phyloP scores from a whole-genome alignment of 176 grass and related monocot species.

The Musa acuminata region DNA sequence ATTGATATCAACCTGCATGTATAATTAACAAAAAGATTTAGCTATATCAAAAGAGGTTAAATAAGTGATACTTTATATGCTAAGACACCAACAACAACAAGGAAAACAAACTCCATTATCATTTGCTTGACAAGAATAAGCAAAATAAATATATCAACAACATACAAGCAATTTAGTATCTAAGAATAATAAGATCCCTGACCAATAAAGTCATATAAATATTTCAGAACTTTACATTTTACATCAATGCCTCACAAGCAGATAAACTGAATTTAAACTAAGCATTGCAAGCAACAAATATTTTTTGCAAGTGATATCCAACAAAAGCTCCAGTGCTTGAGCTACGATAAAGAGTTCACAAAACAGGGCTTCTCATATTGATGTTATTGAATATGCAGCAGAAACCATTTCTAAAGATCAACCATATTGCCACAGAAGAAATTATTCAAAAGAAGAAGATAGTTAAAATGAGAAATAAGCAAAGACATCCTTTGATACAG shows the following conservation, averaged over 20 bases:
- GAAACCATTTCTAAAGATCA: neutral
- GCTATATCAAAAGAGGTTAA: neutral
- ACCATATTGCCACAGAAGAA: neutral
- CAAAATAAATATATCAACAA: neutral
- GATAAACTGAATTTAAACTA: neutral
- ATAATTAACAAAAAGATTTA: neutral
- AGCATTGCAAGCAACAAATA: too few relatives aligned
- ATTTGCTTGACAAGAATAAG: neutral
- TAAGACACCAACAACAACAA: neutral
- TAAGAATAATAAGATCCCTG: too few relatives aligned
- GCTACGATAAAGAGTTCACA: too few relatives aligned
- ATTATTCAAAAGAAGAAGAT: neutral
- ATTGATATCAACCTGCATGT: constrained; percentile 72
- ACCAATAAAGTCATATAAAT: neutral
- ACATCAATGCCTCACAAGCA: neutral
- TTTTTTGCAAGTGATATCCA: too few relatives aligned
- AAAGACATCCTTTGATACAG: neutral
- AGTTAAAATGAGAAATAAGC: neutral
- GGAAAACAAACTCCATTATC: neutral
- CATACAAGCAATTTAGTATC: neutral
- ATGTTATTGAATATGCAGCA: neutral
- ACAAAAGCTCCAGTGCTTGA: too few relatives aligned
- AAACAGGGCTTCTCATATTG: too few relatives aligned
- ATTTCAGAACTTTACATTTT: neutral
- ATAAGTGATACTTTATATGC: neutral